Percentiles rank a stretch among this genome's conserved stretches.
phyloP scores from a whole-genome alignment of 495 filamentous ascomycete species.

The Talaromyces nanjingensis region DNA sequence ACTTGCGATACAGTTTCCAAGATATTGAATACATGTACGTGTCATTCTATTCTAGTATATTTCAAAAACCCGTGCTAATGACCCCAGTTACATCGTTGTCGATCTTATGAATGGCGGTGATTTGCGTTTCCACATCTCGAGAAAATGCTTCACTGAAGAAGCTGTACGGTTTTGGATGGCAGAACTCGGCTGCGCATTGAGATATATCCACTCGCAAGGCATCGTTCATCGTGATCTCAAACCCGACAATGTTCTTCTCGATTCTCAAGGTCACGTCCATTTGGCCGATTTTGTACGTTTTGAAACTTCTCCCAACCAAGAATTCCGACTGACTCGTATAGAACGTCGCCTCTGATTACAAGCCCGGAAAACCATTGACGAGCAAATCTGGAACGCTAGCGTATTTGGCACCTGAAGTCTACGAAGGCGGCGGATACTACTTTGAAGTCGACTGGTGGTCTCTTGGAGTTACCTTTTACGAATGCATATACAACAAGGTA shows the following conservation, averaged over 20 bases:
- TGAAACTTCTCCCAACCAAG: not conserved
- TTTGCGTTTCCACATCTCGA: conserved; percentile 93
- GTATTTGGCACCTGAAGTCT: conserved; percentile 94
- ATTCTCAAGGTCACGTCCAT: conserved; percentile 93
- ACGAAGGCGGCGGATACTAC: conserved; percentile 77
- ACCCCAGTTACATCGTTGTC: conserved; percentile 86
- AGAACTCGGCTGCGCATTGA: conserved; percentile 84
- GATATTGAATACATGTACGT: conserved; percentile 97
- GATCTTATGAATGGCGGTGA: conserved; percentile 98
- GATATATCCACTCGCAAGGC: conserved; percentile 84
- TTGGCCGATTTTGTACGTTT: conserved; percentile 88
- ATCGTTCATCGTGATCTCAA: conserved; percentile 97
- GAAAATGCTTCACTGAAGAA: conserved; percentile 97
- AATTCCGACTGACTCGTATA: conserved; percentile 23
- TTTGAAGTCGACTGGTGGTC: conserved; percentile 98
- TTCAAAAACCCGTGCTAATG: not conserved
- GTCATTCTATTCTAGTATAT: not conserved
- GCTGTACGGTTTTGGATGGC: conserved; percentile 95
- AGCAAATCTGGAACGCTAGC: conserved; percentile 96
- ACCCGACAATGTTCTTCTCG: conserved; percentile 92
- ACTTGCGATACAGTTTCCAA: conserved; percentile 97
- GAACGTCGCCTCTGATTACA: conserved; percentile 95
- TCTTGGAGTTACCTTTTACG: conserved; percentile 91
- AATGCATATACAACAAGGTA: conserved; percentile 99
- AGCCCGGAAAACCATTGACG: conserved; percentile 71